Conservation (phyloP, 148 eudicot genomes). For the Beta vulgaris region DNA sequence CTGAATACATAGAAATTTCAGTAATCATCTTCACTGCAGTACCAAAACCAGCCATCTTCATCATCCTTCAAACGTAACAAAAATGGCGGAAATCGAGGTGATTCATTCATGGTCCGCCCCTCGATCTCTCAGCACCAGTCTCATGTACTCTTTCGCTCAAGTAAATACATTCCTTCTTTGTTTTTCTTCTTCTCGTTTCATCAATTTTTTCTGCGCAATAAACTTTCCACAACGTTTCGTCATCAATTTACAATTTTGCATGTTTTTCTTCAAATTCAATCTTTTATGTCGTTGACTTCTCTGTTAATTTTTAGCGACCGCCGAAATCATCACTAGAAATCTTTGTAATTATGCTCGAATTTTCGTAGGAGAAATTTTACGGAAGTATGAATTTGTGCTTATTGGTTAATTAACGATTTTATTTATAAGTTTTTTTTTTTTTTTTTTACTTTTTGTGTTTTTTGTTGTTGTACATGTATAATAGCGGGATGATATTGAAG, state of each 20-base stretch:
- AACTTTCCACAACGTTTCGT: neutral
- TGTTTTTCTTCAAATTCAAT: neutral
- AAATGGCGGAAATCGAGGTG: constrained; percentile 52
- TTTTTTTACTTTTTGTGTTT: constrained; percentile 2
- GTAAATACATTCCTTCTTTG: constrained; percentile 45
- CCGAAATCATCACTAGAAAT: neutral
- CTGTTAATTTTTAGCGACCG: neutral
- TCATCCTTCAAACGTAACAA: neutral
- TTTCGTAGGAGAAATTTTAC: neutral
- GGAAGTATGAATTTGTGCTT: neutral
- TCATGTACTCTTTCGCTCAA: constrained; percentile 98
- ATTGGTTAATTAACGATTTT: neutral
- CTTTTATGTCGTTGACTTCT: neutral
- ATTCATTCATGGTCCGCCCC: constrained; percentile 98
- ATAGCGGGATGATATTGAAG: constrained; percentile 91
- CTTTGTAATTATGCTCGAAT: neutral
- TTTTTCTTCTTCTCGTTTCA: constrained; percentile 39
- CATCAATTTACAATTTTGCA: neutral
- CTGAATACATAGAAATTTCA: neutral
- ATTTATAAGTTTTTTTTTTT: neutral
- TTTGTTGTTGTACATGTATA: too few relatives aligned
- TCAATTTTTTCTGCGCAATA: neutral
- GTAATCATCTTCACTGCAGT: neutral
- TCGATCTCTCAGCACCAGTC: constrained; percentile 83
- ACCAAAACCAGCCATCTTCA: neutral